These are phyloP conservation scores for Stephania cephalantha DNA, from an alignment of 164 flowering plant species.

Conservation along the genomic window DNA sequence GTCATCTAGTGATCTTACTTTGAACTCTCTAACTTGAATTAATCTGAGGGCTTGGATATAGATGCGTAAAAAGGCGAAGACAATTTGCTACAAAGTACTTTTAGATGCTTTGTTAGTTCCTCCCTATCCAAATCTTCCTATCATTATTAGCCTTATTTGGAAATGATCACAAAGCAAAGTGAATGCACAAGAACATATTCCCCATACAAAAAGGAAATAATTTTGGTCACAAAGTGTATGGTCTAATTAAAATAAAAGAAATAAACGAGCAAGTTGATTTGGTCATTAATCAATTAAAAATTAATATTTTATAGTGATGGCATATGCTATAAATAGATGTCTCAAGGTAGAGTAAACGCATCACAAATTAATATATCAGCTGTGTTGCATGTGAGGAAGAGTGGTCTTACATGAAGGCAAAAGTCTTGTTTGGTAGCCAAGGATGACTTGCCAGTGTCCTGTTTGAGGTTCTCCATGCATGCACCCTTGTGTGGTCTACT, in stretches of 20 bases:
- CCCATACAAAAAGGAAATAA: not conserved
- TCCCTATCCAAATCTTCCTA: not conserved
- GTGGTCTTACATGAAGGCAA: not conserved
- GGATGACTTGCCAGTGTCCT: conserved; percentile 5
- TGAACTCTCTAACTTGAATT: no score
- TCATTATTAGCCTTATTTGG: not conserved
- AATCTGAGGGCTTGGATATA: no score
- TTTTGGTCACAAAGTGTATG: not conserved
- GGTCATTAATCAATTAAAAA: not conserved
- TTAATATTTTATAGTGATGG: not conserved
- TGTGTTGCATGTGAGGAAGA: not conserved
- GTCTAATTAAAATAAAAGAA: not conserved
- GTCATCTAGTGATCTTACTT: no score
- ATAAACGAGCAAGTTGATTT: not conserved
- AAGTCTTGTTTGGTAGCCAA: conserved; percentile 1
- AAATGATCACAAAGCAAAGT: not conserved
- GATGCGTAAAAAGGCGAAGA: no score
- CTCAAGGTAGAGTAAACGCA: not conserved
- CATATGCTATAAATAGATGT: no score
- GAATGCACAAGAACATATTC: not conserved
- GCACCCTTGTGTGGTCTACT: not conserved
- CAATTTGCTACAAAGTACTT: no score
- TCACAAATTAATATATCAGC: not conserved
- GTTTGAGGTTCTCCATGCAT: not conserved
- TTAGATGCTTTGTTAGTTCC: no score